These are phyloP conservation scores for Aspergillus nomiae DNA, from an alignment of 2,329 filamentous ascomycete species.

Conservation along the genomic window DNA sequence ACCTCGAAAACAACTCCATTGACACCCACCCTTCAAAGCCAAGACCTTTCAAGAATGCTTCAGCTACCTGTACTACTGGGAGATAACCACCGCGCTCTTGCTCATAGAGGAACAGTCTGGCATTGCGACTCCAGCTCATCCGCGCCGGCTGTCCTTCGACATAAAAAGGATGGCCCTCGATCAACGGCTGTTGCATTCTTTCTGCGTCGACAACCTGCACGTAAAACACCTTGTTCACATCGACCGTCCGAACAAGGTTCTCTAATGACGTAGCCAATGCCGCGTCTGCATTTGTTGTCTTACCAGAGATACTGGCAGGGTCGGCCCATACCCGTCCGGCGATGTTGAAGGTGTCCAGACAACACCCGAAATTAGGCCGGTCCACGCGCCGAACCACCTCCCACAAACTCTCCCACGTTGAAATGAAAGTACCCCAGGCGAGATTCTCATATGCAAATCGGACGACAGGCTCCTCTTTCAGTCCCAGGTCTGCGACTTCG, in stretches of 20 bases:
- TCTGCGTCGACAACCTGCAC: conserved; percentile 75
- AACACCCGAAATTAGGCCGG: conserved; percentile 71
- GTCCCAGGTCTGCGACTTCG: conserved; percentile 61
- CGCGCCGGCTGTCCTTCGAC: conserved; percentile 58
- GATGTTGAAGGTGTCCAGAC: conserved; percentile 77
- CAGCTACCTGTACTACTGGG: conserved; percentile 61
- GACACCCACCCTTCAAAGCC: conserved; percentile 69
- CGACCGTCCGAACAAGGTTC: conserved; percentile 56
- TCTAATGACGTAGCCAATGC: conserved; percentile 57
- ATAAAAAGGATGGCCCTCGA: conserved; percentile 59
- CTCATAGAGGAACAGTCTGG: conserved; percentile 67
- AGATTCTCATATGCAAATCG: conserved; percentile 72
- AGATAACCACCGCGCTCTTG: conserved; percentile 64
- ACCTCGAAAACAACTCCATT: conserved; percentile 68
- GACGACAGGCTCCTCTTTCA: conserved; percentile 57
- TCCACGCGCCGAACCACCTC: conserved; percentile 66
- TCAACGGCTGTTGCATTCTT: conserved; percentile 58
- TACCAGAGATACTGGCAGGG: conserved; percentile 56
- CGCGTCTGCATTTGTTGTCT: conserved; percentile 55
- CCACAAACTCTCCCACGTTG: conserved; percentile 73
- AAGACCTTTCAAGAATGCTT: conserved; percentile 63
- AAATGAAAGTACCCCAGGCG: conserved; percentile 68
- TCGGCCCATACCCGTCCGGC: conserved; percentile 70
- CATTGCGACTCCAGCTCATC: conserved; percentile 79
- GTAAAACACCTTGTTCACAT: conserved; percentile 68